Base-by-base conservation (phyloP, 2,329 filamentous ascomycete species). In the Fusarium circinatum region DNA sequence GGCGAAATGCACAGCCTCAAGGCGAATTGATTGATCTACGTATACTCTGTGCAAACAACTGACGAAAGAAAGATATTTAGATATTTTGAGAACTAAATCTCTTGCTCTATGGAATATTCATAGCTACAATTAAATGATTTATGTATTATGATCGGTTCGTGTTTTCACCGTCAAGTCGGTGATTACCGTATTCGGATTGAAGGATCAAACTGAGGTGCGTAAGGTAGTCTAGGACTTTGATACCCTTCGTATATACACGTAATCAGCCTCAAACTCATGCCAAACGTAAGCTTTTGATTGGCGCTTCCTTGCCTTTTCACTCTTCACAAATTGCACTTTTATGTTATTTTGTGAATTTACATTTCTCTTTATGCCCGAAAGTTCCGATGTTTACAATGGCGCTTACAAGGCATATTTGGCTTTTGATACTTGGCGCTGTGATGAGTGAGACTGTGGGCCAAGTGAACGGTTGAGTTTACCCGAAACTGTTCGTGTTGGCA, bases 1-100 rank as follows among this genome's bases (percentile, higher is more conserved):
- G 64, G 42, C 48, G 51, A 67, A 44, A 18, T 61, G 65, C 65
- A 69, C 66, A 69, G 65, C 67, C 67, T 52, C 67, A 30, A 38
- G 30, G 32, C 39, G 41, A 36, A 62, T 69, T 47, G 26, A 62
- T 57, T 52, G 65, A 70, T 70, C 59, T 57, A 39, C 58, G 48
- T 66, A 42, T 24, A 24, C 11, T 32, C 10, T n/a, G 28, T 3
- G 8, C 26, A 5, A 13, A 24, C 39, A 42, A 10, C 34, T 45
- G n/a, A 26, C 14, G 14, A 41, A 14, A 30, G 41, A 30, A 22
- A 22, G 11, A 38, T 38, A 28, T 26, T 57, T 9, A 1, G 28
- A 22, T 32, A 34, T 34, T 56, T 20, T 39, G 22, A 39, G 5
- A 17, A 4, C 13, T 39, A 5, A 52, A 14, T 20, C 4, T 49